These are phyloP conservation scores for Pecoramyces ruminantium DNA, from an alignment of 192 early-diverging fungal species.

Conservation along the genomic window DNA sequence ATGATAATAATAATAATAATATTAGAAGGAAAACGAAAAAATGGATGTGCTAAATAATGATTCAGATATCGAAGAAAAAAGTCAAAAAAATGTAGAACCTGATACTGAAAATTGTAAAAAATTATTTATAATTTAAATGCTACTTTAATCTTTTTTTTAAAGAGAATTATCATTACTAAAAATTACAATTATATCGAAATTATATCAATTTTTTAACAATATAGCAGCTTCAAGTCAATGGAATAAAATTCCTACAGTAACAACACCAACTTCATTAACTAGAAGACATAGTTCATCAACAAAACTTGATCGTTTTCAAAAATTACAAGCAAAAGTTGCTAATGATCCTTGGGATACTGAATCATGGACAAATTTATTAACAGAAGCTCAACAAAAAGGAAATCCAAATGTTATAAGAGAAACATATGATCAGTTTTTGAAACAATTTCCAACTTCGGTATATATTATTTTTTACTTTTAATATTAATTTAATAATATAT, in stretches of 20 bases:
- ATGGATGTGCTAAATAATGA: neutral
- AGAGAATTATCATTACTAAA: no score
- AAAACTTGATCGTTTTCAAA: neutral
- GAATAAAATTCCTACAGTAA: neutral
- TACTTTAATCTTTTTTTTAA: no score
- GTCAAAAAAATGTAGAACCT: neutral
- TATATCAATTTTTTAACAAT: no score
- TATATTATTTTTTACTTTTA: constrained; percentile 14
- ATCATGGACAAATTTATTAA: constrained; percentile 46
- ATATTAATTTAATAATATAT: neutral
- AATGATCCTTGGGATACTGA: constrained; percentile 40
- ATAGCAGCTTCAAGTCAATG: neutral
- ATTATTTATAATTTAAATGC: no score
- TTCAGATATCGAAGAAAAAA: neutral
- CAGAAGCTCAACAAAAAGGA: constrained; percentile 32
- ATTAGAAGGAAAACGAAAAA: neutral
- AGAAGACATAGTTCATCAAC: neutral
- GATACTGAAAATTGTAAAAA: neutral
- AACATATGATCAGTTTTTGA: constrained; percentile 48
- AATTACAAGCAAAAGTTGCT: constrained; percentile 5
- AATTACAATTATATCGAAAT: no score
- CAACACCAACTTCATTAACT: neutral
- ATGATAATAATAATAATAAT: no score
- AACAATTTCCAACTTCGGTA: constrained; percentile 70
- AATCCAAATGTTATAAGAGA: constrained; percentile 38